phyloP scores from a whole-genome alignment of 208 protist genomes.

The Trypanosoma grayi region DNA sequence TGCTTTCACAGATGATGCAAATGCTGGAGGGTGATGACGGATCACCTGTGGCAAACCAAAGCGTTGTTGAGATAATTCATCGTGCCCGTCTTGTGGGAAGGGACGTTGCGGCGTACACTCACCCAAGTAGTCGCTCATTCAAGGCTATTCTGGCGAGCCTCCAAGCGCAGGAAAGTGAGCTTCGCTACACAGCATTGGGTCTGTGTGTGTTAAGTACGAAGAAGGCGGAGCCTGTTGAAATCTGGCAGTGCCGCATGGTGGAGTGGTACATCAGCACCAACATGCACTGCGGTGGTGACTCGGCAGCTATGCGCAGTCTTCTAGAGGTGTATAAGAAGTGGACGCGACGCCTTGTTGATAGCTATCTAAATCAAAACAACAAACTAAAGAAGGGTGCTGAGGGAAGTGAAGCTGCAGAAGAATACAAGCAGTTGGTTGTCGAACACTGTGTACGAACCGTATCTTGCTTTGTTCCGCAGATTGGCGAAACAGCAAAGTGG shows the following conservation, averaged over 20 bases:
- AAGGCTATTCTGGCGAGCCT: constrained; percentile 37
- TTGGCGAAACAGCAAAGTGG: constrained; percentile 32
- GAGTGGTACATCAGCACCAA: constrained; percentile 77
- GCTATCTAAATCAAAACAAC: constrained; percentile 21
- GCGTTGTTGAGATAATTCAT: constrained; percentile 72
- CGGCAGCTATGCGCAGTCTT: constrained; percentile 59
- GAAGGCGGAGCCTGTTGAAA: constrained; percentile 51
- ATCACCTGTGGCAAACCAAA: constrained; percentile 44
- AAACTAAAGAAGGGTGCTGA: constrained; percentile 10
- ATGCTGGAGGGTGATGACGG: background rate
- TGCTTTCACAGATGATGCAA: constrained; percentile 7
- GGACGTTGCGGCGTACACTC: constrained; percentile 52
- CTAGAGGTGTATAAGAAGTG: constrained; percentile 72
- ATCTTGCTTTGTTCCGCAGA: constrained; percentile 44
- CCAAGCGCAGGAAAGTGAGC: constrained; percentile 55
- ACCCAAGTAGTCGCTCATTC: constrained; percentile 33
- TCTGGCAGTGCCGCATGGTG: constrained; percentile 67
- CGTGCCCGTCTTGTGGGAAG: constrained; percentile 56
- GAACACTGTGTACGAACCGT: constrained; percentile 41
- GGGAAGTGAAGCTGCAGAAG: constrained; percentile 4
- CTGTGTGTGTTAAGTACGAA: constrained; percentile 61
- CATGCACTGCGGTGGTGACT: constrained; percentile 82
- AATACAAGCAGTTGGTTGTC: constrained; percentile 29
- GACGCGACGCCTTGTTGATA: constrained; percentile 55
- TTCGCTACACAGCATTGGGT: constrained; percentile 60